A percentile compares a stretch with the other conserved stretches of the same genome.
phyloP scores from a whole-genome alignment of 768 basidiomycete species.

The Pisolithus sp. region DNA sequence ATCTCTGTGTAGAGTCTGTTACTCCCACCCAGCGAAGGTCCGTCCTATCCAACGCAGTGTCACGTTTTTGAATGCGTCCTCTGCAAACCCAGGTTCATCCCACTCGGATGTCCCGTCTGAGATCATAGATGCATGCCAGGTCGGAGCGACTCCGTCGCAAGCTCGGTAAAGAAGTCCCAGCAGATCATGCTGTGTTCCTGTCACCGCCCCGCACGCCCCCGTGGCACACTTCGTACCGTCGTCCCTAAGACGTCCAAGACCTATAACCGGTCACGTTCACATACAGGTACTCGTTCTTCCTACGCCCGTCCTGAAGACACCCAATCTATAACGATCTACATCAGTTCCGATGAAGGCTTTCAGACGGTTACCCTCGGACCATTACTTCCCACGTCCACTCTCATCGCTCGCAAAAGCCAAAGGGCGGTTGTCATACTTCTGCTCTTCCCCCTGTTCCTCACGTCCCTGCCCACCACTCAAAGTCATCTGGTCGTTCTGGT shows the following conservation, averaged over 20 bases:
- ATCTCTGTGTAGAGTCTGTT: constrained; percentile 4
- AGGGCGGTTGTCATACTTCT: constrained; percentile 14
- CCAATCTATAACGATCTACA: constrained; percentile 18
- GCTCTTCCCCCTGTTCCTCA: constrained; percentile 22
- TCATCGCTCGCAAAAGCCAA: constrained; percentile 3
- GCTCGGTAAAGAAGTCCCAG: constrained; percentile 58
- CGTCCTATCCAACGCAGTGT: constrained; percentile 15
- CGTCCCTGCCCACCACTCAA: constrained; percentile 12
- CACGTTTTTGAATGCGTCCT: constrained; percentile 22
- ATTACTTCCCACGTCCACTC: constrained; percentile 10
- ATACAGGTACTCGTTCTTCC: constrained; percentile 1
- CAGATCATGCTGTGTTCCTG: constrained; percentile 57
- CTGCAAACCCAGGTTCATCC: constrained; percentile 8
- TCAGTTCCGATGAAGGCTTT: constrained; percentile 22
- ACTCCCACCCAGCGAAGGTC: constrained; percentile 13
- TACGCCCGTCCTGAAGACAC: constrained; percentile 13
- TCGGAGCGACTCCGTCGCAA: constrained; percentile 57
- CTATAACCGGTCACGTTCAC: background rate
- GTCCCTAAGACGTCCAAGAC: constrained; percentile 1
- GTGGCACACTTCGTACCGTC: constrained; percentile 5
- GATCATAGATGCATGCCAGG: constrained; percentile 43
- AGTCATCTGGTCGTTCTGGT: background rate
- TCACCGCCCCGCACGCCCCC: constrained; percentile 1
- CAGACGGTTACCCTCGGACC: constrained; percentile 16
- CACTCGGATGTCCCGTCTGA: constrained; percentile 33